Evolutionary conservation across 2,329 filamentous ascomycete genomes (phyloP), one percentile per base, ranked within the genome.

Genomic region (Colletotrichum neosansevieriae): DNA sequence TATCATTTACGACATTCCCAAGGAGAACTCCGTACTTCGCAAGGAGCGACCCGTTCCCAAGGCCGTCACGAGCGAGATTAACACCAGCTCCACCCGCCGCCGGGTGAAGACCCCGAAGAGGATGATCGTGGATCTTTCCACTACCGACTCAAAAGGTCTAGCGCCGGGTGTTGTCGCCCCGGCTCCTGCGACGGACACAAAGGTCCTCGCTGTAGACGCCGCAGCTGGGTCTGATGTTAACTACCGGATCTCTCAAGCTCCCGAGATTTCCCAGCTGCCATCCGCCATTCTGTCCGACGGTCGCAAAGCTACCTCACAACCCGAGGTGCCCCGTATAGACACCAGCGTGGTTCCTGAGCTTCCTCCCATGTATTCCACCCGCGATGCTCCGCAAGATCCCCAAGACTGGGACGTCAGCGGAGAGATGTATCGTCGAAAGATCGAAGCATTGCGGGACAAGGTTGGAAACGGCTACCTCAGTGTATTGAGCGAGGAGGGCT

Each of bases 401-500:
- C 81, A 84, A 51, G 86, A 91, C 67, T 93, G 90, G 87, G 89
- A 89, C 68, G 81, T 88, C 49, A 88, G 88, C 67, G 91, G 92
- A 61, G 93, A 96, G 74, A 83, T 93, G 7, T 98, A 97, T 79
- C 89, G 92, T 65, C 92, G 92, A 77, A 96, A 96, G 79, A 91
- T 98, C 62, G 94, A 97, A 78, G 90, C 92, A 3, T 82, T 98
- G 61, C 91, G 94, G 70, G 91, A 91, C 75, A 93, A 95, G 75
- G 91, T 97, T 72, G 94, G 94, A 36, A 93, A 90, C 73, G 92
- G 90, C 42, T 99, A 97, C 86, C 86, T 99, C 44, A 94, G 90
- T 71, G 93, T 92, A 13, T 83, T 98, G 58, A 92, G 92, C 69
- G 94, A 97, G 74, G 92, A 96, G 77, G 85, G 81, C 47, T 90